phyloP scores from a whole-genome alignment of 192 early-diverging fungal genomes.

The Polychytrium aggregatum region DNA sequence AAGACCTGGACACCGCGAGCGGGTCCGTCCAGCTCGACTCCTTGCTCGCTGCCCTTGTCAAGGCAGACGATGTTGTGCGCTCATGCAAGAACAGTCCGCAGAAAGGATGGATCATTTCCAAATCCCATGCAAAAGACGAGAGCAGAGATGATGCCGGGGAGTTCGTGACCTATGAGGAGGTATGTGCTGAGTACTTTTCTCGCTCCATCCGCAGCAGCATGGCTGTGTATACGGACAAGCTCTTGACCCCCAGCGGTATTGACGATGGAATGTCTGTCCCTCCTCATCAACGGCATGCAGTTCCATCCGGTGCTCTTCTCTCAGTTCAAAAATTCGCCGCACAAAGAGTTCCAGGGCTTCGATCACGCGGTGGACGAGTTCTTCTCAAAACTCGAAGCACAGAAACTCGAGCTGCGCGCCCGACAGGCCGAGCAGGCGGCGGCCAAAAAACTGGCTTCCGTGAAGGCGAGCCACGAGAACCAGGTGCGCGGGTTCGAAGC shows the following conservation, averaged over 20 bases:
- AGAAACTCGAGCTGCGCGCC: conserved; percentile 61
- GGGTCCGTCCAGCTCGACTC: conserved; percentile 46
- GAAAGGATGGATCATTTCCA: conserved; percentile 54
- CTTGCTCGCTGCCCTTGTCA: conserved; percentile 52
- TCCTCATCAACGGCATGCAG: too few relatives aligned
- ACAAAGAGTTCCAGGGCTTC: conserved; percentile 58
- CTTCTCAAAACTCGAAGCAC: conserved; percentile 82
- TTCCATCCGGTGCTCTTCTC: conserved; percentile 34
- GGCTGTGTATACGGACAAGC: too few relatives aligned
- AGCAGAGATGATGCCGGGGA: neutral
- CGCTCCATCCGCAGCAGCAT: too few relatives aligned
- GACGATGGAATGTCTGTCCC: too few relatives aligned
- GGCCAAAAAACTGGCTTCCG: conserved; percentile 70
- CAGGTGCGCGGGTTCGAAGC: conserved; percentile 68
- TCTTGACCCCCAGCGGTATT: too few relatives aligned
- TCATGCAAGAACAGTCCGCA: conserved; percentile 33
- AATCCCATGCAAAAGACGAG: neutral
- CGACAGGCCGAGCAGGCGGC: conserved; percentile 64
- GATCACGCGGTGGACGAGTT: conserved; percentile 82
- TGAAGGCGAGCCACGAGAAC: conserved; percentile 63
- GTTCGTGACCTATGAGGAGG: conserved; percentile 12
- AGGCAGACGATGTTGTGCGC: conserved; percentile 60
- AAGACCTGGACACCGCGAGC: conserved; percentile 40
- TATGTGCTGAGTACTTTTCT: too few relatives aligned
- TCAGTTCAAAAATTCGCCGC: conserved; percentile 11